Evolutionary conservation across 305 asterid genomes (phyloP).

Genomic region (Euphrasia arctica): DNA sequence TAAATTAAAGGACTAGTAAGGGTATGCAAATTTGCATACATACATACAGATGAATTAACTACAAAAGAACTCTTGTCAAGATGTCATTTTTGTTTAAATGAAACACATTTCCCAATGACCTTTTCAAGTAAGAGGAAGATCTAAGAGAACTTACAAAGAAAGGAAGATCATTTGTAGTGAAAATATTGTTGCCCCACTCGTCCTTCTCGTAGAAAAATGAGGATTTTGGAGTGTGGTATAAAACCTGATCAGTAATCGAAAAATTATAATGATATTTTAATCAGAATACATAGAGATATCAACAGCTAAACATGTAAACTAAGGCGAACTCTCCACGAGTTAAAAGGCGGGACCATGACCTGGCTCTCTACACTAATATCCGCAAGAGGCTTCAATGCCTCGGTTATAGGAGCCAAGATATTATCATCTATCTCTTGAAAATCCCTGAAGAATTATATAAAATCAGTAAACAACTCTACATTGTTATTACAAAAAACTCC

Average conservation of each 20-base stretch:
- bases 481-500: not conserved
- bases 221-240: constrained; percentile 93
- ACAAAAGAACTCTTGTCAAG: constrained; percentile 14
- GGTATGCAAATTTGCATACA: not conserved
- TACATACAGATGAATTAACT: constrained; percentile 19
- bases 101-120: constrained; percentile 13
- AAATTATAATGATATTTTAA: constrained; percentile 13
- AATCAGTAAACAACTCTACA: not conserved
- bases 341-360: constrained; percentile 40
- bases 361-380: constrained; percentile 89
- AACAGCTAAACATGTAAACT: constrained; percentile 16
- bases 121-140: constrained; percentile 24
- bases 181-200: constrained; percentile 53
- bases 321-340: not conserved
- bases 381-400: constrained; percentile 73
- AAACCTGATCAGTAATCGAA: constrained; percentile 52
- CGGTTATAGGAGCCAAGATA: constrained; percentile 63
- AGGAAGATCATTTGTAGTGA: constrained; percentile 83
- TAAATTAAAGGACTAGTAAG: not conserved
- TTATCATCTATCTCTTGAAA: constrained; percentile 70
- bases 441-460: constrained; percentile 49
- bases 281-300: constrained; percentile 19
- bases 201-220: constrained; percentile 79
- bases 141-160: constrained; percentile 69
- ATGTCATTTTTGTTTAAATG: constrained; percentile 12